Conservation (phyloP, 2,329 filamentous ascomycete species). For the Canariomyces notabilis region DNA sequence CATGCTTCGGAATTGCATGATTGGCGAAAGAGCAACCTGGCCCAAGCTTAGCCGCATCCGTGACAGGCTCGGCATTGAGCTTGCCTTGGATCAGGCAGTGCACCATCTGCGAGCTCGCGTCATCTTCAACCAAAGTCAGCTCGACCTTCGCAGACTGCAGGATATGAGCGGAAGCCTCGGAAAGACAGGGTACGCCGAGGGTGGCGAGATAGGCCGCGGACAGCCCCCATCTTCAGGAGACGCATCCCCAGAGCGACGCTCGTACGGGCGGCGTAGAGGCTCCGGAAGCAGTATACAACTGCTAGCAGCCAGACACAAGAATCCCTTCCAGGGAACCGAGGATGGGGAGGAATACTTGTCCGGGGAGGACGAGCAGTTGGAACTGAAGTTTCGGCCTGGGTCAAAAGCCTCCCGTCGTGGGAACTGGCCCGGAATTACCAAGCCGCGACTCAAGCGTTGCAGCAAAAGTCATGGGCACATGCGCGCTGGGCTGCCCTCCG, state of each 20-base stretch:
- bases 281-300: constrained; percentile 47
- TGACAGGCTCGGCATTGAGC: constrained; percentile 82
- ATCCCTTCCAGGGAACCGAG: constrained; percentile 34
- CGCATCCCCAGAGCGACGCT: constrained; percentile 26
- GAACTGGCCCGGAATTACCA: constrained; percentile 7
- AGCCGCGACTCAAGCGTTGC: constrained; percentile 23
- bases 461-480: constrained; percentile 23
- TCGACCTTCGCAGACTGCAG: constrained; percentile 48
- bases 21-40: constrained; percentile 86
- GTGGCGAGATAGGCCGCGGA: background rate
- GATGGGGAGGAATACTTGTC: constrained; percentile 28
- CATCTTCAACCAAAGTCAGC: constrained; percentile 62
- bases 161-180: background rate
- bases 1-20: constrained; percentile 71
- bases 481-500: constrained; percentile 13
- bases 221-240: constrained; percentile 18
- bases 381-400: constrained; percentile 20
- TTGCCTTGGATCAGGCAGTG: constrained; percentile 74
- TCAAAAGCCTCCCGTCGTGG: background rate
- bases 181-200: background rate
- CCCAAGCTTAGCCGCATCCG: constrained; percentile 79
- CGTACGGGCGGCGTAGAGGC: constrained; percentile 40
- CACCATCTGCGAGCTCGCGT: constrained; percentile 62
- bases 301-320: constrained; percentile 31
- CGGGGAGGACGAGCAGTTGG: constrained; percentile 26